Evolutionary conservation across 2,329 filamentous ascomycete genomes (phyloP), one percentile per base, ranked within the genome.

Genomic region (Pseudocercospora macadamiae): DNA sequence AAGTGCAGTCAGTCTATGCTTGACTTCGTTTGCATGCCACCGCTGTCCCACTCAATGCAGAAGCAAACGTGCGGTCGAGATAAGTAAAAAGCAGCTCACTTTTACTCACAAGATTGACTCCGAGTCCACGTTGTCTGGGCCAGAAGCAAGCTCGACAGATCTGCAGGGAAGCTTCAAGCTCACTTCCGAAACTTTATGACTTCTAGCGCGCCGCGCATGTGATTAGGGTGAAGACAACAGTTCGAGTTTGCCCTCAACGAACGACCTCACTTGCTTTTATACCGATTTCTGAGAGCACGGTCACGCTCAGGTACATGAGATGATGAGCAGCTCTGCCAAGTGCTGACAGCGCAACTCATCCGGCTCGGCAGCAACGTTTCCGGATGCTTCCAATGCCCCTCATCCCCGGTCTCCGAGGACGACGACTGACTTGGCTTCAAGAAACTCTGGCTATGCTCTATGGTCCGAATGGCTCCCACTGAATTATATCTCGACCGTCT

Each of bases 371-470:
- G 39, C 21, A 45, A 45, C 18, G 16, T 45, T 45, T 4, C 16
- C 18, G 18, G 2, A 4, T 18, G 21, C 39, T 45, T 45, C 18
- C 39, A 12, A 21, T 19, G 23, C 16, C 39, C 39, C 14, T 25
- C 19, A 45, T 45, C 19, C 39, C 39, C 39, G 39, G 39, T 45
- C 39, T 45, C 39, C 39, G 39, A 45, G 39, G 16, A 45, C 39
- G 21, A 21, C 39, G 2, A 45, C 19, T 25, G 16, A 25, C 19
- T 45, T 25, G 39, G 19, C 39, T n/a, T n/a, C n/a, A n/a, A n/a
- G n/a, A n/a, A n/a, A n/a, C n/a, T n/a, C n/a, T n/a, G n/a, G n/a
- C n/a, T n/a, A n/a, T n/a, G n/a, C n/a, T n/a, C n/a, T n/a, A n/a
- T n/a, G n/a, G n/a, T n/a, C n/a, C n/a, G n/a, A n/a, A n/a, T n/a